Evolutionary conservation across 176 grass and related monocot genomes (phyloP).

Genomic region (Paspalum vaginatum): DNA sequence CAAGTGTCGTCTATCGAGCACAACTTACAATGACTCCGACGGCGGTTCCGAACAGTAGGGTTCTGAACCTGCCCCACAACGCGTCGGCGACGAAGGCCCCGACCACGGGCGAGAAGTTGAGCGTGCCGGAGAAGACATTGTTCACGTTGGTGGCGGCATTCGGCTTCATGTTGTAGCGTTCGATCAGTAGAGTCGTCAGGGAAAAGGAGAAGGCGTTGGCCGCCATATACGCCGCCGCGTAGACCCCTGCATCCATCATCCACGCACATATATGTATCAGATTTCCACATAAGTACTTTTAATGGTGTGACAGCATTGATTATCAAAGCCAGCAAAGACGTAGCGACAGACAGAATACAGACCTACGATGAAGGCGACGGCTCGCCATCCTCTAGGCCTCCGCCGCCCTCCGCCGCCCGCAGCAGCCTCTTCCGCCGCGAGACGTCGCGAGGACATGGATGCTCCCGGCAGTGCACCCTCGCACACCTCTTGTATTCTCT

Average conservation of each 20-base stretch:
- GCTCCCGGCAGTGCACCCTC: background rate
- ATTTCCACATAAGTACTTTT: too few species aligned
- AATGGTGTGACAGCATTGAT: too few species aligned
- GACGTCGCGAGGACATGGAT: background rate
- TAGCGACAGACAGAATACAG: too few species aligned
- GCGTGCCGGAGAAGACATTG: constrained; percentile 39
- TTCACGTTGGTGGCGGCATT: constrained; percentile 12
- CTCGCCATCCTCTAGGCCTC: constrained; percentile 42
- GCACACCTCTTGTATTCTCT: background rate
- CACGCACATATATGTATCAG: background rate
- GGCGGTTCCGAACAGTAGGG: constrained; percentile 18
- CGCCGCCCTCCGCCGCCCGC: background rate
- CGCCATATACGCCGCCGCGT: background rate
- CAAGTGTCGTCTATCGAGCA: background rate
- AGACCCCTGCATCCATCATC: background rate
- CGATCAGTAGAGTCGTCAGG: constrained; percentile 15
- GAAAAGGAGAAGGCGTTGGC: background rate
- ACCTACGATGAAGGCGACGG: constrained; percentile 34
- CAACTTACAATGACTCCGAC: constrained; percentile 5
- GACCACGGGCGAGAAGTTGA: constrained; percentile 40
- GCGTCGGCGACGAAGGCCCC: constrained; percentile 63
- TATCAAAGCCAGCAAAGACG: too few species aligned
- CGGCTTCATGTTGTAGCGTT: constrained; percentile 26
- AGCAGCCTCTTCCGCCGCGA: background rate
- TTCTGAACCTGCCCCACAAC: constrained; percentile 47